Percentiles rank a stretch among this genome's conserved stretches.
Evolutionary conservation across 164 flowering plant genomes (phyloP).

Genomic region (Nymphaea colorata): DNA sequence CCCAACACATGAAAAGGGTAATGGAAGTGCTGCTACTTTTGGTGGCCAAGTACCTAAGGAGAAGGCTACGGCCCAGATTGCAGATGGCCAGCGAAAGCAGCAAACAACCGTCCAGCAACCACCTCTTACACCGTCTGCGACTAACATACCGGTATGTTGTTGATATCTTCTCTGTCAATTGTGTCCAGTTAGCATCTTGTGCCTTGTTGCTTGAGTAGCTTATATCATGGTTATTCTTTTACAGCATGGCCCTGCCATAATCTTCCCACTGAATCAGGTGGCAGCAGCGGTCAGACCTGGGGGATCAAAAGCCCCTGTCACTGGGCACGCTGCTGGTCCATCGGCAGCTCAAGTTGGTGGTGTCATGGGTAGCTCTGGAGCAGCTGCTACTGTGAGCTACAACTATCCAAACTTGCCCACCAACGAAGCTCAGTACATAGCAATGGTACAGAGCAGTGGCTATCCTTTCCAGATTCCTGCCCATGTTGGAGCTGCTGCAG

Average conservation of each 20-base stretch:
- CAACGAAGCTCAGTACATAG: constrained; percentile 82
- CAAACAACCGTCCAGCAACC: constrained; percentile 63
- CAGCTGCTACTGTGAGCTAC: constrained; percentile 43
- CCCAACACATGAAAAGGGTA: constrained; percentile 49
- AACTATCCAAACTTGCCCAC: constrained; percentile 54
- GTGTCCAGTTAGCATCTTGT: too few relatives aligned
- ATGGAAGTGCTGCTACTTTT: constrained; percentile 8
- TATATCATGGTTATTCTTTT: constrained; percentile 4
- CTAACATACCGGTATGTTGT: constrained; percentile 28
- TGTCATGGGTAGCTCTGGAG: constrained; percentile 10
- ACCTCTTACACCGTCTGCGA: constrained; percentile 53
- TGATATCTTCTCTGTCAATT: background rate
- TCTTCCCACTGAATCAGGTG: constrained; percentile 80
- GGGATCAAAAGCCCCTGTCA: constrained; percentile 24
- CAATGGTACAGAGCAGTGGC: constrained; percentile 64
- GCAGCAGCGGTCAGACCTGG: constrained; percentile 40
- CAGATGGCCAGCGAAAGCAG: constrained; percentile 31
- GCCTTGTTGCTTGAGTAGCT: background rate
- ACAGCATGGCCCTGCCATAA: constrained; percentile 77
- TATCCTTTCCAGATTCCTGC: constrained; percentile 76
- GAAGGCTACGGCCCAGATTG: constrained; percentile 18
- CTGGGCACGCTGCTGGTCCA: constrained; percentile 28
- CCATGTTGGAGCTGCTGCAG: constrained; percentile 41
- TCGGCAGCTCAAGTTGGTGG: constrained; percentile 22
- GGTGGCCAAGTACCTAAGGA: constrained; percentile 30